A percentile compares a stretch with the other conserved stretches of the same genome.
Evolutionary conservation across 2,329 filamentous ascomycete species (phyloP).

Genomic region (Pseudogymnoascus sp.): DNA sequence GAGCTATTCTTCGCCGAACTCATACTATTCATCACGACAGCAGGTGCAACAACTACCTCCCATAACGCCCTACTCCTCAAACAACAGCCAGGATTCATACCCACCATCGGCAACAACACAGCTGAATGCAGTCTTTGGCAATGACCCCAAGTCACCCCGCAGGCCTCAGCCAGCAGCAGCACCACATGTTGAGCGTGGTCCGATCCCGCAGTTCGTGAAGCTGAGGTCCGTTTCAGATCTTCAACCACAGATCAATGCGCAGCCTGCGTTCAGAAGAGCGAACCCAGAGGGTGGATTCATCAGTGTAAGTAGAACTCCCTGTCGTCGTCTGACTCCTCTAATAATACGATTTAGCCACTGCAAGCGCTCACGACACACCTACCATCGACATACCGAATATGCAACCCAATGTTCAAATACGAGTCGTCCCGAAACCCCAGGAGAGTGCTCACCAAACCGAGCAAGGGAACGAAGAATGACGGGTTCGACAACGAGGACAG

Average conservation of each 20-base stretch:
- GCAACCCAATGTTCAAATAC: constrained; percentile 97
- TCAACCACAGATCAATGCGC: constrained; percentile 73
- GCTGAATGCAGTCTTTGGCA: constrained; percentile 59
- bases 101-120: constrained; percentile 63
- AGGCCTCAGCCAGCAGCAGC: constrained; percentile 43
- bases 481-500: constrained; percentile 99
- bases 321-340: constrained; percentile 18
- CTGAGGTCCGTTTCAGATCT: constrained; percentile 67
- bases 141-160: constrained; percentile 53
- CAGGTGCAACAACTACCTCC: constrained; percentile 65
- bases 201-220: constrained; percentile 83
- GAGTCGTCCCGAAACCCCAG: constrained; percentile 95
- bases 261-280: constrained; percentile 85
- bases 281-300: constrained; percentile 98
- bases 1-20: constrained; percentile 51
- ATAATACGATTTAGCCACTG: constrained; percentile 57
- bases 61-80: constrained; percentile 61
- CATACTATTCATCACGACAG: constrained; percentile 45
- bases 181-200: constrained; percentile 48
- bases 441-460: constrained; percentile 92
- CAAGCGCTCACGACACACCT: constrained; percentile 92
- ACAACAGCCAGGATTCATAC: constrained; percentile 57
- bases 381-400: constrained; percentile 94
- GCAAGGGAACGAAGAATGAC: constrained; percentile 97
- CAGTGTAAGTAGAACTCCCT: constrained; percentile 57